Conservation (phyloP, 768 basidiomycete species). For the Gelatoporia subvermispora region DNA sequence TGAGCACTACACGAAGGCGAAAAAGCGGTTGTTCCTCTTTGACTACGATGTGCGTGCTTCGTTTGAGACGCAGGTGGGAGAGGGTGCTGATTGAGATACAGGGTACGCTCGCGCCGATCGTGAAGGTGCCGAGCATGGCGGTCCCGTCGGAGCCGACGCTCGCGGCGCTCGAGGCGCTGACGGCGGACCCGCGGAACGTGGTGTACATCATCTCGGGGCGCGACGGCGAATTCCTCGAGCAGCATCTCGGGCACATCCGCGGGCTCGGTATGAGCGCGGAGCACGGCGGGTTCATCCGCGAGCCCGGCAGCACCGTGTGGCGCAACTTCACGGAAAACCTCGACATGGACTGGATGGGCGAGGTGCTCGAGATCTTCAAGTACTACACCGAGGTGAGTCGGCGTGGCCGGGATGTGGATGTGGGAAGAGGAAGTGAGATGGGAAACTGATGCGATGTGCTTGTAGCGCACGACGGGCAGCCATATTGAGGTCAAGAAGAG, state of each 20-base stretch:
- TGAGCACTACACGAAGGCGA: slow-evolving; percentile 57
- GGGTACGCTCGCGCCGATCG: slow-evolving; percentile 96
- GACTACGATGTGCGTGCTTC: slow-evolving; percentile 84
- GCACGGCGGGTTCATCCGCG: slow-evolving; percentile 89
- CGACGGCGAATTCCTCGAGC: slow-evolving; percentile 86
- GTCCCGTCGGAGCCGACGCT: slow-evolving; percentile 73
- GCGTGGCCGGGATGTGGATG: no score
- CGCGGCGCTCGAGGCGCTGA: slow-evolving; percentile 64
- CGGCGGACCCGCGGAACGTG: slow-evolving; percentile 79
- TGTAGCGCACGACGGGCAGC: slow-evolving; percentile 85
- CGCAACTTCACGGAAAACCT: slow-evolving; percentile 83
- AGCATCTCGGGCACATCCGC: slow-evolving; percentile 81
- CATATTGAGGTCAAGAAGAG: slow-evolving; percentile 97
- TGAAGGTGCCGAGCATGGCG: slow-evolving; percentile 88
- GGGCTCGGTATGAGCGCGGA: slow-evolving; percentile 91
- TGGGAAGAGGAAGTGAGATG: slow-evolving; percentile 5
- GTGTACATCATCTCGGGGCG: slow-evolving; percentile 98
- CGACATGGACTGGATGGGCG: slow-evolving; percentile 97
- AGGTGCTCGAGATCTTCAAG: slow-evolving; percentile 92
- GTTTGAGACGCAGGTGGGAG: background rate
- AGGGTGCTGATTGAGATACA: slow-evolving; percentile 26
- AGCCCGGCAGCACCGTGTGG: slow-evolving; percentile 66
- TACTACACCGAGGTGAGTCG: slow-evolving; percentile 85
- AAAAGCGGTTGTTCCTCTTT: slow-evolving; percentile 87
- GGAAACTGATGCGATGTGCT: slow-evolving; percentile 1